Evolutionary conservation across 1,284 basidiomycete genomes (phyloP), one percentile per base, ranked within the genome.

Genomic region (Austroboletus olivaceoglutinosus): DNA sequence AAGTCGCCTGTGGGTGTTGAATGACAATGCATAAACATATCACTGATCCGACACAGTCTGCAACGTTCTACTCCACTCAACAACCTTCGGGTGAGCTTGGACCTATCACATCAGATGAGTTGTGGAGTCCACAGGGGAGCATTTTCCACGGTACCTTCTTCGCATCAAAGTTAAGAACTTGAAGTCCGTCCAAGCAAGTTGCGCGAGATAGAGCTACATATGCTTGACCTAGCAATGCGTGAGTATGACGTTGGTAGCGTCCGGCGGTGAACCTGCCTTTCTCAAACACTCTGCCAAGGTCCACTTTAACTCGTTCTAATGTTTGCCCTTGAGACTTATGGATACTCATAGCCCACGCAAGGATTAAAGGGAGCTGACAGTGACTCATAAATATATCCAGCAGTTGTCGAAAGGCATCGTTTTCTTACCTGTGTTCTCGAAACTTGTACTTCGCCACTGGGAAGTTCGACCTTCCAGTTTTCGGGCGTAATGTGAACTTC

Each of bases 151-250:
- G 51, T 54, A 85, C 86, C 77, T 94, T 96, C 30, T 70, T 78
- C 0, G 86, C 73, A 58, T 90, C 82, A 68, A 99, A 99, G 37
- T 91, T 85, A 4, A 91, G 72, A 1, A 98, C 91, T 67, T 99
- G 93, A 21, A 99, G 77, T 1, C 94, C 92, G 10, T 95, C 87
- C 41, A 99, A 74, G 10, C 85, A 88, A 0, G 94, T 97, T 3
- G 97, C 97, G 30, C 97, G 91, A 21, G 94, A 97, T 16, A 99
- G 77, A 0, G 97, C 96, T 27, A 98, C 95, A 62, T 99, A 98
- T 31, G 93, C 93, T 76, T 93, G 93, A 30, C 89, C 88, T 87
- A 50, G 27, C 42, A 29, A 38, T 38, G 18, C 12, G 43, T 61
- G 29, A 22, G 41, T 30, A 27, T 39, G 27, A 9, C 16, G 45